A percentile compares a stretch with the other conserved stretches of the same genome.
Evolutionary conservation across 371 early-diverging fungal species (phyloP).

Genomic region (Actinomortierella wolfii): DNA sequence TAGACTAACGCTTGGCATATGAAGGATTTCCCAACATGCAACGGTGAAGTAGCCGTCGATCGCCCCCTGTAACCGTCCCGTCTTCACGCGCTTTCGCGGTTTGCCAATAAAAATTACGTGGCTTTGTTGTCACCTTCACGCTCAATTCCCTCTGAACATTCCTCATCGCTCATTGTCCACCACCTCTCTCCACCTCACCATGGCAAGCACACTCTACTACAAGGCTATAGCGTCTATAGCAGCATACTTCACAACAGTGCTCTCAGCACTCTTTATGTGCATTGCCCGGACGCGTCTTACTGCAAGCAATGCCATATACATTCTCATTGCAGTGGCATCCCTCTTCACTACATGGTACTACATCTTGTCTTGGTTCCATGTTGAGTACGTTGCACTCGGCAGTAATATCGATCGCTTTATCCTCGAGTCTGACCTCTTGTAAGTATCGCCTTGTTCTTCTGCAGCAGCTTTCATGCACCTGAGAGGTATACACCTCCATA

Average conservation of each 20-base stretch:
- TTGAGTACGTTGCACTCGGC: constrained; percentile 26
- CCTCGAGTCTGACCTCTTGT: constrained; percentile 45
- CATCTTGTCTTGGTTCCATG: constrained; percentile 35
- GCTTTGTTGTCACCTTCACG: neutral
- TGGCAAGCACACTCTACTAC: constrained; percentile 30
- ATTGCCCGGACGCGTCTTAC: constrained; percentile 35
- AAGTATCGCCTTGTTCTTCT: constrained; percentile 10
- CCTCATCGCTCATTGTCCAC: neutral
- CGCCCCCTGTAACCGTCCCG: too few species aligned
- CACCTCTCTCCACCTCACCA: neutral
- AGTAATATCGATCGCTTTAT: constrained; percentile 38
- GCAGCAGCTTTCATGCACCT: too few species aligned
- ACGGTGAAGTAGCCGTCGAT: too few species aligned
- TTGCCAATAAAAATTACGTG: too few species aligned
- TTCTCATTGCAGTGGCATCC: constrained; percentile 31
- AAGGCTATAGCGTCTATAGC: constrained; percentile 42
- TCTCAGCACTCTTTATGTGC: constrained; percentile 38
- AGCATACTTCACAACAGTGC: constrained; percentile 40
- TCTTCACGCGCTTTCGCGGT: too few species aligned
- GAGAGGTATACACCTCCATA: too few species aligned
- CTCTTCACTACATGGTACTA: constrained; percentile 45
- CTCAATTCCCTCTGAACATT: neutral
- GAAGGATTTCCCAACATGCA: too few species aligned
- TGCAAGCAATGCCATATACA: constrained; percentile 34
- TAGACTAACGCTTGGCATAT: too few species aligned